Evolutionary conservation across 192 early-diverging fungal genomes (phyloP).

Genomic region (Dimargaris cristalligena): DNA sequence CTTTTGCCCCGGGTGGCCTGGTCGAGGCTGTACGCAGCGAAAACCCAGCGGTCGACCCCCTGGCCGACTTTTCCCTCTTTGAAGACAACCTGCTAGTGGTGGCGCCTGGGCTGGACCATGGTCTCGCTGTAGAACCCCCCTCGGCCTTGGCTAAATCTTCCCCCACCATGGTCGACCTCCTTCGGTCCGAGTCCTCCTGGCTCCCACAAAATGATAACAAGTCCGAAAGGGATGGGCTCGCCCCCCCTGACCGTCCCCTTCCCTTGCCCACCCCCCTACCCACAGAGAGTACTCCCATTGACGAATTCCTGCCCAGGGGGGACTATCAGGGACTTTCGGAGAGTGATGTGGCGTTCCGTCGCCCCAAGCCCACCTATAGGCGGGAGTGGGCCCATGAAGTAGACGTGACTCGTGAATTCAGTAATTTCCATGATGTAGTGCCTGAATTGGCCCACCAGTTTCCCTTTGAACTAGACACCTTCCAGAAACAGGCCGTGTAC

Average conservation of each 20-base stretch:
- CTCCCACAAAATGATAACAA: not conserved
- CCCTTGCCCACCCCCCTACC: not conserved
- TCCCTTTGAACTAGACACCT: conserved; percentile 89
- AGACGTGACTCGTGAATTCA: conserved; percentile 68
- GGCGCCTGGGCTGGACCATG: conserved; percentile 57
- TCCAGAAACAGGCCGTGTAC: conserved; percentile 94
- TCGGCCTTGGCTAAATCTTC: conserved; percentile 25
- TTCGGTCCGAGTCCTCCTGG: not conserved
- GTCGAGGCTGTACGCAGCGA: conserved; percentile 1
- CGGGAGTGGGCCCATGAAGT: conserved; percentile 87
- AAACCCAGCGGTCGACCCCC: conserved; percentile 13
- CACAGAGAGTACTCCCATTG: too few species aligned
- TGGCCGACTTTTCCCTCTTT: conserved; percentile 17
- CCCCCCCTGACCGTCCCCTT: not conserved
- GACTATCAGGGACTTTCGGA: too few species aligned
- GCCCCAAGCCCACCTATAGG: conserved; percentile 10
- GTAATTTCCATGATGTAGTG: conserved; percentile 78
- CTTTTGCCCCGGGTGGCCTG: conserved; percentile 52
- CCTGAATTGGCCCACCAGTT: conserved; percentile 79
- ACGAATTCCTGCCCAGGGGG: not conserved
- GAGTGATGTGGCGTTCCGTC: too few species aligned
- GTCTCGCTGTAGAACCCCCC: too few species aligned
- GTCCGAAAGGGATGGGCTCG: not conserved
- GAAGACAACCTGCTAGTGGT: conserved; percentile 22
- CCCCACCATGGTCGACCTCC: not conserved